Percentiles rank a stretch among this genome's conserved stretches.
These are phyloP conservation scores for Tricholoma terreum DNA, from an alignment of 768 basidiomycete genomes.

Conservation along the genomic window DNA sequence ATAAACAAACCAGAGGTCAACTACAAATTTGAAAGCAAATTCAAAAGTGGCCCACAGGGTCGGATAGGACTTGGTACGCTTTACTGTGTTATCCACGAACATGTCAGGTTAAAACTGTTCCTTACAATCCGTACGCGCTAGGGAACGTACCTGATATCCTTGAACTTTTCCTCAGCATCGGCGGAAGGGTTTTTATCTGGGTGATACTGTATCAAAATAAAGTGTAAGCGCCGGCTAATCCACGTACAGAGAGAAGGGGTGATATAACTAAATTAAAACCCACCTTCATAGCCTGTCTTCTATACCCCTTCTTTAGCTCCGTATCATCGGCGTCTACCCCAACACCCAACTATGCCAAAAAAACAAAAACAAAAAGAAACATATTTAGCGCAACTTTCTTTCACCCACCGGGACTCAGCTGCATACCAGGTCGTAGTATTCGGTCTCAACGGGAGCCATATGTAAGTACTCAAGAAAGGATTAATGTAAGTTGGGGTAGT, in stretches of 20 bases:
- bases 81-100: slow-evolving; percentile 48
- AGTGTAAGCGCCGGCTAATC: background rate
- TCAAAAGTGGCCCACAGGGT: slow-evolving; percentile 52
- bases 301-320: slow-evolving; percentile 90
- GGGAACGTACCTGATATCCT: slow-evolving; percentile 77
- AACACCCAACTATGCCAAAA: slow-evolving; percentile 58
- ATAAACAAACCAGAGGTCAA: background rate
- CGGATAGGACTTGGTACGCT: slow-evolving; percentile 91
- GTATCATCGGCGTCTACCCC: slow-evolving; percentile 71
- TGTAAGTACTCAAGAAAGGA: slow-evolving; percentile 3
- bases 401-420: background rate
- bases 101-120: background rate
- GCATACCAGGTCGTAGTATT: slow-evolving; percentile 82
- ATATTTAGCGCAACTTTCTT: slow-evolving; percentile 1
- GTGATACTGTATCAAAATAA: slow-evolving; percentile 59
- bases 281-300: slow-evolving; percentile 92
- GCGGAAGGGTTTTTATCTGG: slow-evolving; percentile 92
- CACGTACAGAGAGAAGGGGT: background rate
- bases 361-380: too few relatives aligned
- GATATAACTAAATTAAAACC: slow-evolving; percentile 16
- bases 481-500: background rate
- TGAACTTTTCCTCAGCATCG: slow-evolving; percentile 96
- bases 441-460: slow-evolving; percentile 89
- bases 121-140: background rate
- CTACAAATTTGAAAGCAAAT: slow-evolving; percentile 3